Percentiles rank a stretch among this genome's conserved stretches.
Evolutionary conservation across 2,329 filamentous ascomycete genomes (phyloP).

Genomic region (Lachnellula willkommii): DNA sequence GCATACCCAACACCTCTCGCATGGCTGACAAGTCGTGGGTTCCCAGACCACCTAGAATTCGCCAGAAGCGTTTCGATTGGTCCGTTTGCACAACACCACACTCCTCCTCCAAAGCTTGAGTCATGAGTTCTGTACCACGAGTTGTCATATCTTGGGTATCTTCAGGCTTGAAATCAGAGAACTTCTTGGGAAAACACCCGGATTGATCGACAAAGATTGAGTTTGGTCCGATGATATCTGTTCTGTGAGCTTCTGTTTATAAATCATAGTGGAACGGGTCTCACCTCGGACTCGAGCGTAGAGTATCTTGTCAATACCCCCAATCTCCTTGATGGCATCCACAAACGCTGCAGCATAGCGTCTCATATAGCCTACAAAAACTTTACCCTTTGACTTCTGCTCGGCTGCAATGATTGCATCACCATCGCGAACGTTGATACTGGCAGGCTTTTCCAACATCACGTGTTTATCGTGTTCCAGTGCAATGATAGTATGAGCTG

Average conservation of each 20-base stretch:
- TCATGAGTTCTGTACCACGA: conserved; percentile 1
- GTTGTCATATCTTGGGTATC: conserved; percentile 25
- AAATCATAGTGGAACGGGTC: too few species aligned
- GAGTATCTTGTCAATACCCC: conserved; percentile 43
- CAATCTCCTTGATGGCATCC: conserved; percentile 48
- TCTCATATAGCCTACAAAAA: conserved; percentile 58
- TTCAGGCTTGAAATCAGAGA: conserved; percentile 35
- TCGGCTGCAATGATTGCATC: conserved; percentile 47
- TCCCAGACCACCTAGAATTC: conserved; percentile 44
- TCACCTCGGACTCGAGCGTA: conserved; percentile 47
- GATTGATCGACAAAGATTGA: conserved; percentile 42
- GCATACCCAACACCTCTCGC: conserved; percentile 47
- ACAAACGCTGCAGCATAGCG: conserved; percentile 55
- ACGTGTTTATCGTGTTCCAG: conserved; percentile 50
- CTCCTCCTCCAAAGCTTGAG: conserved; percentile 13
- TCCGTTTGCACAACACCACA: neutral
- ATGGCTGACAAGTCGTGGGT: conserved; percentile 51
- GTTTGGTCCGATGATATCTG: conserved; percentile 49
- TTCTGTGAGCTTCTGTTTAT: too few species aligned
- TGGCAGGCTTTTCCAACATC: conserved; percentile 55
- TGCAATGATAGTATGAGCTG: conserved; percentile 45
- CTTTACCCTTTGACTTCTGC: conserved; percentile 33
- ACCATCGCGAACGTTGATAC: conserved; percentile 43
- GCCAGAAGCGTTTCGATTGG: conserved; percentile 28
- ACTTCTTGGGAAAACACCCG: conserved; percentile 42